Conservation (phyloP, 164 flowering plant species). For the Annona cherimola region DNA sequence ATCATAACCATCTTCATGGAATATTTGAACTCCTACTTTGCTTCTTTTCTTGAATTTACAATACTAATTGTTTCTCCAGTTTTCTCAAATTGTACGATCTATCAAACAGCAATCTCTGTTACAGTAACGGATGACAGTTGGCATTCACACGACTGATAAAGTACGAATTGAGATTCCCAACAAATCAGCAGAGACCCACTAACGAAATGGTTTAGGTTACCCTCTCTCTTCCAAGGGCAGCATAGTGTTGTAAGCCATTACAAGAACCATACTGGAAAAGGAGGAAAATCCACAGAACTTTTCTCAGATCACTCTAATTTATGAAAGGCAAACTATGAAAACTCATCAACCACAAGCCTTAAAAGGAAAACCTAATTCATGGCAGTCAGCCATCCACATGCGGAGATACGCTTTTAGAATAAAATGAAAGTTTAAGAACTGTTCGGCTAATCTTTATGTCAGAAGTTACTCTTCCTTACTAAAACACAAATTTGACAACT, state of each 20-base stretch:
- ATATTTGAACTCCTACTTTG: neutral
- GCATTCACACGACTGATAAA: neutral
- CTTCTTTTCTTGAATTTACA: neutral
- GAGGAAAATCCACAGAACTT: neutral
- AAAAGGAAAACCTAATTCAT: neutral
- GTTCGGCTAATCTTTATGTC: neutral
- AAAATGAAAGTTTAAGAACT: neutral
- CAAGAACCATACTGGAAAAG: slow-evolving; percentile 93
- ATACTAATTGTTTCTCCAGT: too few species aligned
- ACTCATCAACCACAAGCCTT: neutral
- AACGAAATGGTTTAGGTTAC: slow-evolving; percentile 26
- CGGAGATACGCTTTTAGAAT: neutral
- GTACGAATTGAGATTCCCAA: neutral
- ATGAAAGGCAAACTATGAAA: neutral
- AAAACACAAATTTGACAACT: too few species aligned
- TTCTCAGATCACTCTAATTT: neutral
- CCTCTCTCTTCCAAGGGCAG: slow-evolving; percentile 98
- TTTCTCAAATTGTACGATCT: neutral
- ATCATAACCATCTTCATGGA: too few species aligned
- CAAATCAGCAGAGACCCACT: neutral
- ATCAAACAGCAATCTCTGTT: neutral
- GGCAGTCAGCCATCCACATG: neutral
- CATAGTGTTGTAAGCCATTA: slow-evolving; percentile 98
- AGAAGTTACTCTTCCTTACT: neutral
- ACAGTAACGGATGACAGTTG: neutral